A percentile compares a stretch with the other conserved stretches of the same genome.
Conservation (phyloP, 306 rosid genomes). For the Spatholobus suberectus region DNA sequence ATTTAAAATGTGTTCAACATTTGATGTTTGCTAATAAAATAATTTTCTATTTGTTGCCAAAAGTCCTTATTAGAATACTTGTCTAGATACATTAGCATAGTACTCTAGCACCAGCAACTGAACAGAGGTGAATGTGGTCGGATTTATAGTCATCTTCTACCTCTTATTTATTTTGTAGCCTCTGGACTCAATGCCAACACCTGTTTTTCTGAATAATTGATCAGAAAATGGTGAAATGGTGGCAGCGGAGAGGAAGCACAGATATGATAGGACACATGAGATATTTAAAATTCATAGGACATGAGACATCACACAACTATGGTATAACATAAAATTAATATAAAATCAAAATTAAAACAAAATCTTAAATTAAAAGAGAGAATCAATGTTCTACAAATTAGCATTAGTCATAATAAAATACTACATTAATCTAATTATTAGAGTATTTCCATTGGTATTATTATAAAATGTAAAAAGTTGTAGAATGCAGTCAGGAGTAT, state of each 20-base stretch:
- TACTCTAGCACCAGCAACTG: background rate
- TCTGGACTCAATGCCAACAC: background rate
- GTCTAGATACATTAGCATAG: background rate
- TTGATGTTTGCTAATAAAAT: constrained; percentile 29
- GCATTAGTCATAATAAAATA: background rate
- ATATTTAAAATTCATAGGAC: background rate
- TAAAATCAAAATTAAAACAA: background rate
- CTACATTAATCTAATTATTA: background rate
- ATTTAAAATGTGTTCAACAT: constrained; percentile 3
- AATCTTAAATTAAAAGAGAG: background rate
- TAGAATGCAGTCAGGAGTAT: background rate
- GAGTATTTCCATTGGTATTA: background rate
- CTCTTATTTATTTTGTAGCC: background rate
- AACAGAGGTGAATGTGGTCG: background rate
- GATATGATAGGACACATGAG: background rate
- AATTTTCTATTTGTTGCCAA: background rate
- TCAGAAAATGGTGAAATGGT: background rate
- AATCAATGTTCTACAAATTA: background rate
- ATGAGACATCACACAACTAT: background rate
- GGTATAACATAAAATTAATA: background rate
- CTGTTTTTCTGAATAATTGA: background rate
- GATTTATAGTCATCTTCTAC: background rate
- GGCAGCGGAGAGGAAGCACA: background rate
- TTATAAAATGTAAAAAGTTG: background rate
- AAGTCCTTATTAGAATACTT: background rate